Percentiles rank a stretch among this genome's conserved stretches.
These are phyloP conservation scores for Poteriospumella lacustris DNA, from an alignment of 108 stramenopile genomes.

Conservation along the genomic window DNA sequence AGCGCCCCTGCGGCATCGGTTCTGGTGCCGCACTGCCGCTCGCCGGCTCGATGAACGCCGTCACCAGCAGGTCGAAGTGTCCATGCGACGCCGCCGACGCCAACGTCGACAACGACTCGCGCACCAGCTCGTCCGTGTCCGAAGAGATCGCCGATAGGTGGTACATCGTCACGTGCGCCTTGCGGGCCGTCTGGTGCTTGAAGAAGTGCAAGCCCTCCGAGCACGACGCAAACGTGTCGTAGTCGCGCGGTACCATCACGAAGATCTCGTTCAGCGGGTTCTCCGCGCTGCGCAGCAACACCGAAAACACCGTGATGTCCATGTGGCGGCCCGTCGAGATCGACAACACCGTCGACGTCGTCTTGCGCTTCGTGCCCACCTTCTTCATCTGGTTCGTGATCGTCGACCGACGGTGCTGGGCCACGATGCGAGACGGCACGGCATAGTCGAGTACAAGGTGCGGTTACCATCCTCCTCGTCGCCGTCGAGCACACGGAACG, in stretches of 20 bases:
- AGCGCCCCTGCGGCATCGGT: background rate
- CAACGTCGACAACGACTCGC: background rate
- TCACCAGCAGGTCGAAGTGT: background rate
- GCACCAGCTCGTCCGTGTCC: background rate
- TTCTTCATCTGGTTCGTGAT: too few species aligned
- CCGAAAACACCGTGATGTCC: background rate
- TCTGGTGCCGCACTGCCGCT: background rate
- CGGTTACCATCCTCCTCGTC: too few species aligned
- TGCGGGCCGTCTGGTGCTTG: background rate
- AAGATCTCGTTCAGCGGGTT: background rate
- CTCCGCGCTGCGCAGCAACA: background rate
- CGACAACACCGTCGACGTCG: too few species aligned
- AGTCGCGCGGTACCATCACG: background rate
- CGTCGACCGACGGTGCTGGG: too few species aligned
- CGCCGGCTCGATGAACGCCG: background rate
- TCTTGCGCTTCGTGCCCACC: too few species aligned
- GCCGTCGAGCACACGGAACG: background rate
- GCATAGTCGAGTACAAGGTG: too few species aligned
- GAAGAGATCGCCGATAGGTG: background rate
- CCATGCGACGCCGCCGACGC: background rate
- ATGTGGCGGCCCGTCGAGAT: too few species aligned
- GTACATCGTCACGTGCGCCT: background rate
- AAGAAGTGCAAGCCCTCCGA: background rate
- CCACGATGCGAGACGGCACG: too few species aligned
- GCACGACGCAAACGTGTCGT: background rate